Evolutionary conservation across 2,329 filamentous ascomycete genomes (phyloP), one percentile per base, ranked within the genome.

Genomic region (Pseudogymnoascus sp.): DNA sequence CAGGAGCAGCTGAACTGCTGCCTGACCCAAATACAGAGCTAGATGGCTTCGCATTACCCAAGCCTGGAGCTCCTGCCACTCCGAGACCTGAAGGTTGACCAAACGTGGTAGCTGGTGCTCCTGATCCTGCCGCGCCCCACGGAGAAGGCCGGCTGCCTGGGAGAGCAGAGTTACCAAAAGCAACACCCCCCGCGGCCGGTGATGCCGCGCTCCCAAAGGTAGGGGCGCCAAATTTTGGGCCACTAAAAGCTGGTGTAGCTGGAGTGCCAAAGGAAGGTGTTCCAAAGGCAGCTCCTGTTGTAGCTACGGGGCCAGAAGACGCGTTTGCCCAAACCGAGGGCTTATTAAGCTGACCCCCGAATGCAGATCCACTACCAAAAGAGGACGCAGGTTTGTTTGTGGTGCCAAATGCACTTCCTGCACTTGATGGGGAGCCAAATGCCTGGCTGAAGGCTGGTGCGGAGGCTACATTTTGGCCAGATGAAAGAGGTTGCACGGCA

Each of bases 51-150:
- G 71, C 68, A 35, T 70, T 64, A 13, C 70, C 72, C 59, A 74
- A 76, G 2, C 74, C 75, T 4, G 76, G 72, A 61, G 77, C 74
- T 61, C 67, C 66, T 40, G 70, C 67, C 4, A 70, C 59, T 61
- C 73, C 75, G 6, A 79, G 70, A 63, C 84, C 83, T 13, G 79
- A 77, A 7, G 80, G 73, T 69, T 86, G 82, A 1, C 84, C 84
- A 72, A 87, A 87, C 1, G 80, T 75, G 17, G 72, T 69, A 33
- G 73, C 67, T 42, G 74, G 63, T 26, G 62, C 66, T 3, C 76
- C 72, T 19, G 68, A 26, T 33, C 68, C 64, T 21, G 62, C 67
- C 38, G 65, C 75, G 19, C 77, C 78, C 84, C 84, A 87, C 10
- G 82, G 82, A 4, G 84, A 86, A 2, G 76, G 68, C 65, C 79